These are phyloP conservation scores for Neurospora intermedia DNA, from an alignment of 495 filamentous ascomycete species.

Conservation along the genomic window DNA sequence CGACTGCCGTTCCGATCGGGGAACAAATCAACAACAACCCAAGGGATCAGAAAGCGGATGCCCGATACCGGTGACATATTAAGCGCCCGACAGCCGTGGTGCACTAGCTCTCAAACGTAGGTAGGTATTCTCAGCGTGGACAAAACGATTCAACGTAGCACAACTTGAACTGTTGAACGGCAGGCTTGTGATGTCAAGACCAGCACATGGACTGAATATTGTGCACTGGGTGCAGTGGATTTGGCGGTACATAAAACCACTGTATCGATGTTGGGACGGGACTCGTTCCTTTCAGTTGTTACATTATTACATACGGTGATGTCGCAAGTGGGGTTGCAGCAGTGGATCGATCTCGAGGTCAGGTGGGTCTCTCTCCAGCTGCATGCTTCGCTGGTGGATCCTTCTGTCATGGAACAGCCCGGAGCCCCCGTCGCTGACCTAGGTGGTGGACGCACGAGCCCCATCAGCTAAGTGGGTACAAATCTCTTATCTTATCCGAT, in stretches of 20 bases:
- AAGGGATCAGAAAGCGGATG: neutral
- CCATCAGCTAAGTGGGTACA: neutral
- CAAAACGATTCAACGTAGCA: neutral
- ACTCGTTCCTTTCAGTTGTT: no score
- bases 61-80: neutral
- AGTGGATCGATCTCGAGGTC: neutral
- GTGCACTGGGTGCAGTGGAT: neutral
- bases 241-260: neutral
- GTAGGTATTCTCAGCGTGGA: no score
- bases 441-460: neutral
- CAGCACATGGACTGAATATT: neutral
- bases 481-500: conserved; percentile 9
- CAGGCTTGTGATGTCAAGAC: neutral
- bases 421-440: neutral
- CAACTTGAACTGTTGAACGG: neutral
- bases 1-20: neutral
- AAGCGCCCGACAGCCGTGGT: neutral
- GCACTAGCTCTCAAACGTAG: neutral
- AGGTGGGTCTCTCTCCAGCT: neutral
- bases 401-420: neutral
- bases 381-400: neutral
- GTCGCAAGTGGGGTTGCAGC: neutral
- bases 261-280: no score
- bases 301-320: no score
- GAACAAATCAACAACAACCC: neutral